Base-by-base conservation (phyloP, 257 asterid species). In the Solanum chilense region DNA sequence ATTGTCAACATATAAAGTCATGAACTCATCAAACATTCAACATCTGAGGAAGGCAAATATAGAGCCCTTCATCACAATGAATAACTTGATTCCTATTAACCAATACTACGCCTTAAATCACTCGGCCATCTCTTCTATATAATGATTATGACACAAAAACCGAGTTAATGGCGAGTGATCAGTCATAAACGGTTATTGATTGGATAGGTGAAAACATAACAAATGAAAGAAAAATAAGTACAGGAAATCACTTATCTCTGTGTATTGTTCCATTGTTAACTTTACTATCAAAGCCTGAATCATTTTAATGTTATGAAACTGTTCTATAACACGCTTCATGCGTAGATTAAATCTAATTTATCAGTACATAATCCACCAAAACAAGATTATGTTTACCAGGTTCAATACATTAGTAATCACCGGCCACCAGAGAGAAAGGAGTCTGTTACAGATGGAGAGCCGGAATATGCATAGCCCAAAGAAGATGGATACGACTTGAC, bases 361-460 rank as follows among this genome's bases (percentile, higher is more conserved):
- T 80, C 85, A 29, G 5, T 27, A 10, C 69, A 81, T 81, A 18
- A 80, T 81, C 29, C 12, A 76, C 83, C 23, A 76, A 41, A 76
- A 12, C 1, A 5, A 47, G 11, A 7, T 80, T 80, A 27, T 47
- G 27, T 80, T 47, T 68, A 80, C 66, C 27, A 45, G 16, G 16
- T 64, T 78, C 25, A 25, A 27, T 27, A 80, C 68, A 27, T 80
- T 14, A 47, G 20, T 12, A 35, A 45, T 90, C 90, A 93, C 27
- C 96, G 90, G 25, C 96, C 95, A 70, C 87, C 84, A 5, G 89
- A 86, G 4, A 91, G 83, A 16, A 90, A 23, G 0, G 93, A 92
- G 58, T 90, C 89, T 0, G 90, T 56, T 68, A 90, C 75, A 27
- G 94, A 90, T 21, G 89, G 64, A 52, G 89, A 41, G 0, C 87